These are phyloP conservation scores for Podospora anserina DNA, from an alignment of 495 filamentous ascomycete genomes.

Conservation along the genomic window DNA sequence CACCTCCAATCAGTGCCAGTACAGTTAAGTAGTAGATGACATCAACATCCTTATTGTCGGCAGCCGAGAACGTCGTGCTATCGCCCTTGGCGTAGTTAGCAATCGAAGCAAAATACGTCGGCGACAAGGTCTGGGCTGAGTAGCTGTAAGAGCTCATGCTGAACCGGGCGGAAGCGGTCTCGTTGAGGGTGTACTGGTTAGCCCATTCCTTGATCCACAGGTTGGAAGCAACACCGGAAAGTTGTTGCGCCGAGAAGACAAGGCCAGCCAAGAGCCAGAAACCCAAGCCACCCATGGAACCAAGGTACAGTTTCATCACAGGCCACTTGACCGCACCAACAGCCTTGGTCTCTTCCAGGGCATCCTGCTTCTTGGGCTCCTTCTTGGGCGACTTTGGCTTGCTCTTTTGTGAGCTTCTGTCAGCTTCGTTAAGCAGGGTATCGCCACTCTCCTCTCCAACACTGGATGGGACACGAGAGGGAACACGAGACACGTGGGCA, in stretches of 20 bases:
- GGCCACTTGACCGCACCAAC: constrained; percentile 80
- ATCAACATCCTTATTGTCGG: constrained; percentile 58
- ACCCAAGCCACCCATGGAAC: constrained; percentile 89
- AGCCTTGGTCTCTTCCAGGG: constrained; percentile 69
- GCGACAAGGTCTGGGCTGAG: constrained; percentile 29
- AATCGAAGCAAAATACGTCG: constrained; percentile 37
- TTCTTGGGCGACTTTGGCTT: constrained; percentile 43
- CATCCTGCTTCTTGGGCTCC: constrained; percentile 47
- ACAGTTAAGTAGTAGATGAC: constrained; percentile 78
- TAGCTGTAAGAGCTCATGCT: constrained; percentile 39
- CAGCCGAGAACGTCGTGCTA: constrained; percentile 13
- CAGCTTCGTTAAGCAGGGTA: constrained; percentile 45
- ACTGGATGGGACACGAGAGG: constrained; percentile 72
- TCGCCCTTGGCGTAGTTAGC: constrained; percentile 33
- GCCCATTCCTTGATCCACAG: constrained; percentile 93
- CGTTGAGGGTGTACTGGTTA: constrained; percentile 49
- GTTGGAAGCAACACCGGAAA: constrained; percentile 78
- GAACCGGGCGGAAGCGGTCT: constrained; percentile 24
- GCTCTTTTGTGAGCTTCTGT: constrained; percentile 32
- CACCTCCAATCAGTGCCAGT: constrained; percentile 74
- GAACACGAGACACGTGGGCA: constrained; percentile 58
- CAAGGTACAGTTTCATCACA: constrained; percentile 79
- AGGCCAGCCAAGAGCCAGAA: constrained; percentile 77
- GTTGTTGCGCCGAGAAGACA: constrained; percentile 76
- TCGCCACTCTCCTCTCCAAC: constrained; percentile 52